Base-by-base conservation (phyloP, 2,329 filamentous ascomycete species). In the Diaporthe sp. region DNA sequence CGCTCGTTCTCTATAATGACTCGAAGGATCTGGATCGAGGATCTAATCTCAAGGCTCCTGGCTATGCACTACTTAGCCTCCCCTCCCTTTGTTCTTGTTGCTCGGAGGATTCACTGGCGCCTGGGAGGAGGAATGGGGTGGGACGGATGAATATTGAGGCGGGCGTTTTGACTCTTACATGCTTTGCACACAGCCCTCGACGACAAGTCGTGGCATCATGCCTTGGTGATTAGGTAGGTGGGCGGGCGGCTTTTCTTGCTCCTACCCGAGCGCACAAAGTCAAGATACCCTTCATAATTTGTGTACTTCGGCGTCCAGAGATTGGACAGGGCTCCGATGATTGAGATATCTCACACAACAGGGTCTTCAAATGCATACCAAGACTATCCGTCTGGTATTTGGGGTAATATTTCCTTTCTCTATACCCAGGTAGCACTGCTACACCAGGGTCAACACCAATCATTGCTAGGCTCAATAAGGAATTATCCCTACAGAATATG, bases 151-250 rank as follows among this genome's bases (percentile, higher is more conserved):
- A 31, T n/a, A 12, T 37, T n/a, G 31, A 37, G 28, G 44, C 2
- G 61, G 37, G n/a, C 44, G 58, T 42, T 34, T 68, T 68, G 44
- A 37, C 44, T 68, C 44, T 68, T 51, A 19, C 28, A 67, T 37
- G 31, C 44, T 67, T 51, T 37, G 44, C 44, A 67, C 44, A 67
- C 44, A 67, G 28, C 44, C 44, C 28, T 51, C 44, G 44, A 37
- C 6, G 31, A 31, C 31, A 37, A 37, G 62, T 19, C 28, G 44
- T 51, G 44, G 44, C 62, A 25, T 51, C 44, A 51, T 68, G 62
- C 44, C 31, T 51, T 37, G 44, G 31, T n/a, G 13, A 46, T 46
- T 19, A 19, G 7, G 3, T 15, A 22, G 13, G 39, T 28, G 6
- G 9, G 60, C 8, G n/a, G 60, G 39, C 60, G 39, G 39, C 39